Percentiles rank a stretch among this genome's conserved stretches.
phyloP scores from a whole-genome alignment of 148 eudicot species.

The Suaeda aralocaspica region DNA sequence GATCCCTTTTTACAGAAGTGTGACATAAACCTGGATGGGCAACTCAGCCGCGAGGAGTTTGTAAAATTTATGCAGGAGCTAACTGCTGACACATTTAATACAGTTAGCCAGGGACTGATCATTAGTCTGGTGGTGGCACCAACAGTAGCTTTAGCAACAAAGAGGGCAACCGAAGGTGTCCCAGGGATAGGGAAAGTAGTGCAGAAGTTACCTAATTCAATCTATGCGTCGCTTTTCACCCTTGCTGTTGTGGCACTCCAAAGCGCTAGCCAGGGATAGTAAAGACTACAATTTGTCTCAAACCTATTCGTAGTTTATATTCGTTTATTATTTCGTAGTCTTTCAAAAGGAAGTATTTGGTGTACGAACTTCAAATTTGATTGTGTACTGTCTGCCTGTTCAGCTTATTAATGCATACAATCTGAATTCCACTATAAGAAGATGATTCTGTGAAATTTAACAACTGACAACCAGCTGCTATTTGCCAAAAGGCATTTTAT shows the following conservation, averaged over 20 bases:
- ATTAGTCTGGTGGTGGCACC: conserved; percentile 74
- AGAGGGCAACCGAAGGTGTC: conserved; percentile 74
- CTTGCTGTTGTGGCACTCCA: conserved; percentile 59
- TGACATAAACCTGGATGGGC: conserved; percentile 66
- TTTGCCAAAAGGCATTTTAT: too few relatives aligned
- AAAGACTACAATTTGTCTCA: not conserved
- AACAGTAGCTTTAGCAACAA: conserved; percentile 69
- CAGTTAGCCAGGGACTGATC: conserved; percentile 74
- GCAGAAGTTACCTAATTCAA: conserved; percentile 75
- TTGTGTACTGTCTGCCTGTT: not conserved
- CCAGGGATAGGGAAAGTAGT: conserved; percentile 78
- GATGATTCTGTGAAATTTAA: not conserved
- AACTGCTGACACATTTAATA: conserved; percentile 50
- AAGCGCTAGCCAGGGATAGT: conserved; percentile 28
- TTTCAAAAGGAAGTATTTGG: not conserved
- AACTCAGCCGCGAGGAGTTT: conserved; percentile 72
- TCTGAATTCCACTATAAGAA: not conserved
- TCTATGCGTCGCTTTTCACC: conserved; percentile 76
- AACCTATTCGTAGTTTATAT: not conserved
- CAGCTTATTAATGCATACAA: not conserved
- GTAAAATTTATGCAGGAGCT: conserved; percentile 46
- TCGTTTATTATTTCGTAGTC: not conserved
- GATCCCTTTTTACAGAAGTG: conserved; percentile 70
- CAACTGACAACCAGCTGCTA: not conserved
- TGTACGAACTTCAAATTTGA: conserved; percentile 6